Percentiles rank a stretch among this genome's conserved stretches.
phyloP scores from a whole-genome alignment of 495 filamentous ascomycete genomes.

The Elasticomyces elasticus region DNA sequence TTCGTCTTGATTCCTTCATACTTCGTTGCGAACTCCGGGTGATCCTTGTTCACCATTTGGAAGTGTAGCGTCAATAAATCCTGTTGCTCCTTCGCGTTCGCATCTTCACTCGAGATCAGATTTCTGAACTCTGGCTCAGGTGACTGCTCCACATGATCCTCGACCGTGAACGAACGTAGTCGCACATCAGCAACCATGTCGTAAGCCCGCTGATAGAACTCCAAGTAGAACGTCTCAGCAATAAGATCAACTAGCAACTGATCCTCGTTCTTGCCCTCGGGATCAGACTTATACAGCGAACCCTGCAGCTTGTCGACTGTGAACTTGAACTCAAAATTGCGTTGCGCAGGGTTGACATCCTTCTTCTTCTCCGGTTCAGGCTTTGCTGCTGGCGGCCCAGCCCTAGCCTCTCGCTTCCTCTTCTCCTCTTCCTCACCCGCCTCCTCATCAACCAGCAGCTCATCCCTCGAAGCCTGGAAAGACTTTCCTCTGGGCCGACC shows the following conservation, averaged over 20 bases:
- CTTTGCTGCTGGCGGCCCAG: slow-evolving; percentile 32
- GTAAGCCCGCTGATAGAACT: slow-evolving; percentile 77
- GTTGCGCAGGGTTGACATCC: slow-evolving; percentile 64
- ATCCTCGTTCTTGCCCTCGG: slow-evolving; percentile 65
- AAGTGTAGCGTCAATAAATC: slow-evolving; percentile 85
- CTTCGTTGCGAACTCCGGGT: slow-evolving; percentile 80
- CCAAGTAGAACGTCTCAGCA: slow-evolving; percentile 76
- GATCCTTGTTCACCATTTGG: slow-evolving; percentile 77
- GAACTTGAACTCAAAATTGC: slow-evolving; percentile 92
- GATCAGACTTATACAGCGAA: slow-evolving; percentile 78
- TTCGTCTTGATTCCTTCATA: slow-evolving; percentile 92
- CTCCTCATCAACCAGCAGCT: slow-evolving; percentile 68
- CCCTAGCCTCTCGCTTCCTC: slow-evolving; percentile 35
- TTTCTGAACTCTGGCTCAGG: slow-evolving; percentile 89
- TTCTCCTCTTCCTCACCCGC: slow-evolving; percentile 50
- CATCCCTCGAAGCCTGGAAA: slow-evolving; percentile 54
- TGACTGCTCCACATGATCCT: slow-evolving; percentile 87
- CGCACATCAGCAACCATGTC: slow-evolving; percentile 88
- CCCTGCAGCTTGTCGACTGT: slow-evolving; percentile 86
- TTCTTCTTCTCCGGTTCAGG: slow-evolving; percentile 44
- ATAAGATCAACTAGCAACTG: slow-evolving; percentile 81
- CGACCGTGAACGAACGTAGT: slow-evolving; percentile 76
- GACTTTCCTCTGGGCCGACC: slow-evolving; percentile 46
- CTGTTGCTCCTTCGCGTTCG: slow-evolving; percentile 57
- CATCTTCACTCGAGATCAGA: slow-evolving; percentile 81